phyloP scores from a whole-genome alignment of 31 red algal genomes.

The Asparagopsis taxiformis region DNA sequence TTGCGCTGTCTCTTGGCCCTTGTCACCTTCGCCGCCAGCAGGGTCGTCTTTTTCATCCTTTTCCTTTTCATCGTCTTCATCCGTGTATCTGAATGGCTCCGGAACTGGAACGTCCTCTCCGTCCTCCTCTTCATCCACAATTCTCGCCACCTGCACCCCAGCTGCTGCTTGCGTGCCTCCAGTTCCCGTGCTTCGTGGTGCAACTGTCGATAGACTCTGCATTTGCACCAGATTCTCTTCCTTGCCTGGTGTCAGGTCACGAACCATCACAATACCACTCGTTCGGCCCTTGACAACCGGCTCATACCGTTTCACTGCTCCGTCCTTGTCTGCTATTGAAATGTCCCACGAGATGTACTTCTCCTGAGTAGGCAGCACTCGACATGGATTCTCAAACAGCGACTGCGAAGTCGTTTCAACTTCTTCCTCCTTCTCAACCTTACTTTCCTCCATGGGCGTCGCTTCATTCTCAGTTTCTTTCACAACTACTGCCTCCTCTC shows the following conservation, averaged over 20 bases:
- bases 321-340: conserved; percentile 5
- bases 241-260: conserved; percentile 18
- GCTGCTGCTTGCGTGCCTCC: background rate
- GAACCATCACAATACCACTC: conserved; percentile 64
- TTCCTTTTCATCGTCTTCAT: conserved; percentile 33
- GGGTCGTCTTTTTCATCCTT: conserved; percentile 14
- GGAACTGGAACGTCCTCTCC: conserved; percentile 46
- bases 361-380: conserved; percentile 72
- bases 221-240: conserved; percentile 37
- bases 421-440: conserved; percentile 2
- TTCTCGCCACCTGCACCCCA: conserved; percentile 1
- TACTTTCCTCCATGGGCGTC: background rate
- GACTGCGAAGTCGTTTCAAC: background rate
- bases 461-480: background rate
- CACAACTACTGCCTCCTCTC: conserved; percentile 1
- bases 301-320: conserved; percentile 30
- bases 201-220: conserved; percentile 11
- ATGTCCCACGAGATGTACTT: conserved; percentile 64
- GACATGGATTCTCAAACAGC: conserved; percentile 65
- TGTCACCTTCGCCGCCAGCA: conserved; percentile 9
- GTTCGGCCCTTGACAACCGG: conserved; percentile 50
- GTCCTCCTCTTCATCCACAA: conserved; percentile 34
- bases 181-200: conserved; percentile 10
- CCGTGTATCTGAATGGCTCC: conserved; percentile 36
- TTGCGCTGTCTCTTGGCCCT: conserved; percentile 19